phyloP scores from a whole-genome alignment of 2,329 filamentous ascomycete species.

The Chalara sp. region DNA sequence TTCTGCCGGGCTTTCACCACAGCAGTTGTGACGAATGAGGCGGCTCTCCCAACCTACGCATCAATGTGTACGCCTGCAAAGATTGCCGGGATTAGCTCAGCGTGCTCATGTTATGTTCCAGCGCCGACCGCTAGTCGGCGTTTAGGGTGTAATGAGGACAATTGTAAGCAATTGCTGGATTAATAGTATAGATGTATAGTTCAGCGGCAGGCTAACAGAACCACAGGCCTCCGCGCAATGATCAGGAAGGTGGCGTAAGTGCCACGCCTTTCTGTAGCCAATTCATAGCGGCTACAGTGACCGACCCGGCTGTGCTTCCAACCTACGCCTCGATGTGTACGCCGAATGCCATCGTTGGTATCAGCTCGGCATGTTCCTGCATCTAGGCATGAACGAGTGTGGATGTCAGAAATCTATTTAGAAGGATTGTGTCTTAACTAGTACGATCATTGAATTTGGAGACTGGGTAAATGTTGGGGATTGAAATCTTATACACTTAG shows the following conservation, averaged over 20 bases:
- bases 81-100: constrained; percentile 2
- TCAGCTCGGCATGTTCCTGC: constrained; percentile 4
- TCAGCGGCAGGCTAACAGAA: no score
- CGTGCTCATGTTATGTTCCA: neutral
- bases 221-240: constrained; percentile 1
- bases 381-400: neutral
- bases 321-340: constrained; percentile 3
- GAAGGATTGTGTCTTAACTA: no score
- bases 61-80: constrained; percentile 1
- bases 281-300: constrained; percentile 1
- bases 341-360: neutral
- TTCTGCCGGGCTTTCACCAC: constrained; percentile 4
- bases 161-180: neutral
- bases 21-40: neutral
- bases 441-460: no score
- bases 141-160: constrained; percentile 1
- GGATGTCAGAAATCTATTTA: neutral
- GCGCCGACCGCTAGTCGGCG: no score
- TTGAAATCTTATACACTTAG: no score
- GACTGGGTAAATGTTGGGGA: no score
- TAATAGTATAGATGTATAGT: no score
- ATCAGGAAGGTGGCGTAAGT: constrained; percentile 1
- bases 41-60: constrained; percentile 1
- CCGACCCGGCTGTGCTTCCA: neutral
- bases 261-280: neutral